Evolutionary conservation across 306 rosid genomes (phyloP), one percentile per base, ranked within the genome.

Genomic region (Comarum palustre): DNA sequence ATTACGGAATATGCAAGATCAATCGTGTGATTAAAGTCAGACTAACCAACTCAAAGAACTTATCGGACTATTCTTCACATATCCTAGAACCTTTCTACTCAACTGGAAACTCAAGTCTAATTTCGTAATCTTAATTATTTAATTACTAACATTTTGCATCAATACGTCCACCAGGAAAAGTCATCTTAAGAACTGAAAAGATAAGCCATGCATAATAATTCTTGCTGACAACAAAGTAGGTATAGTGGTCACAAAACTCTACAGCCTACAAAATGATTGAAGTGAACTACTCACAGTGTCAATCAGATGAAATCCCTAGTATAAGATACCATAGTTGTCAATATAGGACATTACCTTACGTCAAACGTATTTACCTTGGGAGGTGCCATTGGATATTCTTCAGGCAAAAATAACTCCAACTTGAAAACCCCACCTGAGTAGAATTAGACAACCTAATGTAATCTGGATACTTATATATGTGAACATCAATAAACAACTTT

Each of bases 311-410:
- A 32, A 9, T 8, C 27, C 25, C 27, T 36, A 20, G 51, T 20
- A 65, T 65, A 22, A 0, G 14, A n/a, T 6, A 69, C 41, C 32
- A 69, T 34, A 51, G 24, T 2, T 64, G 9, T 6, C n/a, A 48
- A 25, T 9, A 32, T 25, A 25, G 8, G 31, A 19, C 17, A 38
- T 74, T 8, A 74, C 4, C 11, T 60, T 60, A 48, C 13, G 43
- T 36, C 6, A 17, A 9, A 57, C 52, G 16, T 1, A 67, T 3
- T 67, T 72, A 80, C 84, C 84, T 75, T 80, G 31, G 84, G 80
- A 70, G 84, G 80, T 41, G 84, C 77, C 84, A 80, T 80, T 59
- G 84, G 84, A 71, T 80, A 80, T 67, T 80, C 84, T 80, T 80
- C 84, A 8, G 84, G 84, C 64, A 80, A 71, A 75, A 75, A 80